A percentile compares a stretch with the other conserved stretches of the same genome.
These are phyloP conservation scores for Phytophthora hybrid DNA, from an alignment of 352 stramenopile species.

Conservation along the genomic window DNA sequence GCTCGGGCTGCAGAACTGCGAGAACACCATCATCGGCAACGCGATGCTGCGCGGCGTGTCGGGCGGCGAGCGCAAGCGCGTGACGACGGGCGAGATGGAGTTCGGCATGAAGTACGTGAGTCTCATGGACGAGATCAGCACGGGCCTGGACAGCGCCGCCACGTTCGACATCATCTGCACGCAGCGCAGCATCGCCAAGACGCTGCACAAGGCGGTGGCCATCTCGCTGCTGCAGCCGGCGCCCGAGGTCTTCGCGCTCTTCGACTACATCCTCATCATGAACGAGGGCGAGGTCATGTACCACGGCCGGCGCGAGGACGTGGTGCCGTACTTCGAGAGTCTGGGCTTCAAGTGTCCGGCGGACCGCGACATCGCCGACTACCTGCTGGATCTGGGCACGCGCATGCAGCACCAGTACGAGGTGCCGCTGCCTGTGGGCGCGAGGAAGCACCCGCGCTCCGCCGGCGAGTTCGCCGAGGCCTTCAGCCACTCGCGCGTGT, in stretches of 20 bases:
- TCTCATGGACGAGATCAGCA: slow-evolving; percentile 49
- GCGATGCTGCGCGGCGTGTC: slow-evolving; percentile 67
- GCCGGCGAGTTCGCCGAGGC: slow-evolving; percentile 46
- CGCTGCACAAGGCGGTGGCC: slow-evolving; percentile 53
- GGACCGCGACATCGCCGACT: slow-evolving; percentile 31
- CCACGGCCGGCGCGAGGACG: slow-evolving; percentile 30
- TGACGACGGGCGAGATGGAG: slow-evolving; percentile 86
- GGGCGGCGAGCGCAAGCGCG: slow-evolving; percentile 76
- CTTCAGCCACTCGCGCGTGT: slow-evolving; percentile 43
- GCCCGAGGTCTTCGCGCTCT: slow-evolving; percentile 54
- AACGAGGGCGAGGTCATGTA: slow-evolving; percentile 52
- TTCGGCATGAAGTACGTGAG: slow-evolving; percentile 72
- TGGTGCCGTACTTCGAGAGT: slow-evolving; percentile 34
- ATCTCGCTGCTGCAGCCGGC: slow-evolving; percentile 88
- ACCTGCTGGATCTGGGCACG: slow-evolving; percentile 47
- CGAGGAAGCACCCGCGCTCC: slow-evolving; percentile 26
- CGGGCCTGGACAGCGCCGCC: slow-evolving; percentile 85
- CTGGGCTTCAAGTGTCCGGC: slow-evolving; percentile 31
- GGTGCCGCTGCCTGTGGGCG: slow-evolving; percentile 17
- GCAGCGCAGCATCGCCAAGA: slow-evolving; percentile 44
- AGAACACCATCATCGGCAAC: slow-evolving; percentile 70
- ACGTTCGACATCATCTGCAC: slow-evolving; percentile 41
- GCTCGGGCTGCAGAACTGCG: slow-evolving; percentile 53
- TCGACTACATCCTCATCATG: slow-evolving; percentile 55
- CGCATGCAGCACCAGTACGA: slow-evolving; percentile 51